Conservation (phyloP, 768 basidiomycete species). For the Ramaria sp. region DNA sequence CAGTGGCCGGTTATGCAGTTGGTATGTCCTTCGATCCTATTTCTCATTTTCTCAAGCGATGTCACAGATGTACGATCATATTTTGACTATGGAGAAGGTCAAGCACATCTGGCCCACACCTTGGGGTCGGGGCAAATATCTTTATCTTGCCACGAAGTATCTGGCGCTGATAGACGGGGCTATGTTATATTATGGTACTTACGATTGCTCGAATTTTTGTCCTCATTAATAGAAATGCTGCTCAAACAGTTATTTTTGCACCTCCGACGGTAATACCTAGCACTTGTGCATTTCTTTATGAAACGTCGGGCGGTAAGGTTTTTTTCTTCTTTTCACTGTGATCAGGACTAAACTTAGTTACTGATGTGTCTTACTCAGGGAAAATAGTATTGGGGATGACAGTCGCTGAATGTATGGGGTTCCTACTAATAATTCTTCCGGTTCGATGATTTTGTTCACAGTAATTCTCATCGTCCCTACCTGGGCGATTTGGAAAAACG, state of each 20-base stretch:
- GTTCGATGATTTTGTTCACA: neutral
- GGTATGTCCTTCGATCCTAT: neutral
- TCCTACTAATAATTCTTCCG: neutral
- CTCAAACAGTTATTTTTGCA: neutral
- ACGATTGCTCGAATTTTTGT: neutral
- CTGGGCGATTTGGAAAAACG: constrained; percentile 3
- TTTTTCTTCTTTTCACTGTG: neutral
- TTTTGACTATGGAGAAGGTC: neutral
- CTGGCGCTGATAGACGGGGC: neutral
- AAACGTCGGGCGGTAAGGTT: neutral
- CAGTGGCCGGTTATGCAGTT: neutral
- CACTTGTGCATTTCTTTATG: neutral
- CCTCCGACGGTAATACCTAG: neutral
- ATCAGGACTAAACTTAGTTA: neutral
- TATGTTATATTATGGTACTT: neutral
- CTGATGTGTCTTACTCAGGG: neutral
- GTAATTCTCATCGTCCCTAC: neutral
- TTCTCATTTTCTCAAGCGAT: neutral
- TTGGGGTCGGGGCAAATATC: neutral
- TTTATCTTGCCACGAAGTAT: neutral
- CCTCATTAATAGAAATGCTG: neutral
- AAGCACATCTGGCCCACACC: constrained; percentile 1
- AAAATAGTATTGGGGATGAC: neutral
- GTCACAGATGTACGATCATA: neutral
- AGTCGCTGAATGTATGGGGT: neutral